A percentile compares a stretch with the other conserved stretches of the same genome.
These are phyloP conservation scores for Cladosporium phlei DNA, from an alignment of 2,329 filamentous ascomycete genomes.

Conservation along the genomic window DNA sequence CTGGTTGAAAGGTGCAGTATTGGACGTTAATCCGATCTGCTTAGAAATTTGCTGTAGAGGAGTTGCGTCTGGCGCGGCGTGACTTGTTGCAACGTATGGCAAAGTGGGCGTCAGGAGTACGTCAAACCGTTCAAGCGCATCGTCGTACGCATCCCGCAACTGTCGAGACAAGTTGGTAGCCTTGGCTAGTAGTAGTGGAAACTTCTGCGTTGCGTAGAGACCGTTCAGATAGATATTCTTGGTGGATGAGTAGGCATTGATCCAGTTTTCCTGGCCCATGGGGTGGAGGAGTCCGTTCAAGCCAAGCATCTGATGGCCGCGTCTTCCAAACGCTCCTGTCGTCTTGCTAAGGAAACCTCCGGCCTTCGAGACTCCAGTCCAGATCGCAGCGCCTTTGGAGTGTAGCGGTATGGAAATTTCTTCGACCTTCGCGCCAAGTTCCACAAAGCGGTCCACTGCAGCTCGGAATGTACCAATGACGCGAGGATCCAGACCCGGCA, in stretches of 20 bases:
- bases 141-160: constrained; percentile 45
- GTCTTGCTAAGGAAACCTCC: constrained; percentile 43
- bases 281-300: constrained; percentile 44
- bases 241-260: constrained; percentile 49
- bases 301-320: constrained; percentile 48
- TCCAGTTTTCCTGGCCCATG: constrained; percentile 43
- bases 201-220: constrained; percentile 41
- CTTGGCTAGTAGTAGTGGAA: constrained; percentile 46
- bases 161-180: constrained; percentile 42
- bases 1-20: constrained; percentile 51
- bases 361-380: constrained; percentile 43
- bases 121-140: constrained; percentile 38
- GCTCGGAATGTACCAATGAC: constrained; percentile 36
- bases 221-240: constrained; percentile 54
- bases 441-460: constrained; percentile 34
- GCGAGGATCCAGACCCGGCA: constrained; percentile 33
- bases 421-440: constrained; percentile 40
- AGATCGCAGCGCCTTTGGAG: constrained; percentile 45
- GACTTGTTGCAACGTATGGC: constrained; percentile 44
- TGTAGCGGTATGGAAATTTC: constrained; percentile 47
- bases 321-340: constrained; percentile 38
- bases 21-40: constrained; percentile 51
- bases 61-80: constrained; percentile 37
- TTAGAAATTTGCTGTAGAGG: constrained; percentile 46
- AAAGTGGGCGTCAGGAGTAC: constrained; percentile 47